Evolutionary conservation across 306 rosid genomes (phyloP).

Genomic region (Rosa multiflora): DNA sequence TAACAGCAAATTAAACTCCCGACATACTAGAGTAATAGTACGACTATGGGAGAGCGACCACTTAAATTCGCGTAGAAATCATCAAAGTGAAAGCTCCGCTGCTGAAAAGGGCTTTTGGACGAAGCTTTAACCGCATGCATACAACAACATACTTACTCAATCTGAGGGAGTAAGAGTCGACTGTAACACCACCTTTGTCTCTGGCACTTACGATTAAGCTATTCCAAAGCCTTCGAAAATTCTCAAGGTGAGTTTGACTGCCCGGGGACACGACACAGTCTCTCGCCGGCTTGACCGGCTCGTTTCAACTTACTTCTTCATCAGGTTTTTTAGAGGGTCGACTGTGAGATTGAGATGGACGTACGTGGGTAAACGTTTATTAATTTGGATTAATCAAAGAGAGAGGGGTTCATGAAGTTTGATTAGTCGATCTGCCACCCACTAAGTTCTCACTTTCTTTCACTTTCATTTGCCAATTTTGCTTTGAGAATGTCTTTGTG

Average conservation of each 20-base stretch:
- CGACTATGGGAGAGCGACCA: constrained; percentile 1
- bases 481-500: constrained; percentile 1
- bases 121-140: constrained; percentile 27
- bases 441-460: constrained; percentile 20
- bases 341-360: neutral
- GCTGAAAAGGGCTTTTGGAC: constrained; percentile 25
- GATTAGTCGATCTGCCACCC: neutral
- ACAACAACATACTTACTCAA: neutral
- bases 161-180: neutral
- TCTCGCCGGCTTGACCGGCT: constrained; percentile 26
- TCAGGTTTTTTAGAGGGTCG: neutral
- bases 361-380: neutral
- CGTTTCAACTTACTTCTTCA: constrained; percentile 10
- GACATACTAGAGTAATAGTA: constrained; percentile 3
- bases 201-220: constrained; percentile 26
- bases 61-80: constrained; percentile 41
- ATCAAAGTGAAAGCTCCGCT: constrained; percentile 60
- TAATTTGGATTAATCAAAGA: neutral
- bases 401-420: neutral
- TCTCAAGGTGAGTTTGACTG: constrained; percentile 15
- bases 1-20: neutral
- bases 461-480: constrained; percentile 7
- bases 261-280: neutral
- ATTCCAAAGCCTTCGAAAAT: constrained; percentile 6
- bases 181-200: constrained; percentile 16